phyloP scores from a whole-genome alignment of 2,329 filamentous ascomycete genomes.

The Fonsecaea nubica region DNA sequence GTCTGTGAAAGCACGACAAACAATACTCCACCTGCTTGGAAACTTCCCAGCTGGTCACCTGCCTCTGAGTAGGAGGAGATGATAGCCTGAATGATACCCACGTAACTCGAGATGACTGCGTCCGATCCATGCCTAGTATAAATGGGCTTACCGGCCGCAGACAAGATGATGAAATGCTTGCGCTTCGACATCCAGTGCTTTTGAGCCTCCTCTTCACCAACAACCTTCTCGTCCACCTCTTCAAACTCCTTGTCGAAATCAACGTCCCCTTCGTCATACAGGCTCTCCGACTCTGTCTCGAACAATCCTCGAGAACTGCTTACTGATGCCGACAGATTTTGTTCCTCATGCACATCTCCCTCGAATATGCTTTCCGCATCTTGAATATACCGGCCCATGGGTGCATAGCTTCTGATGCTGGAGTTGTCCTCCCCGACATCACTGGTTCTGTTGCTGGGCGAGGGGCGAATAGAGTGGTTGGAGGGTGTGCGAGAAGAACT shows the following conservation, averaged over 20 bases:
- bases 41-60: slow-evolving; percentile 77
- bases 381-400: slow-evolving; percentile 64
- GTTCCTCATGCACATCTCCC: slow-evolving; percentile 61
- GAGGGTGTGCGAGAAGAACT: slow-evolving; percentile 49
- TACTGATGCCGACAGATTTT: slow-evolving; percentile 47
- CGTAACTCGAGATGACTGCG: slow-evolving; percentile 86
- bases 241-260: slow-evolving; percentile 82
- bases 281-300: slow-evolving; percentile 28
- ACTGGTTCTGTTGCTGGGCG: slow-evolving; percentile 55
- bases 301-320: slow-evolving; percentile 46
- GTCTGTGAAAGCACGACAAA: slow-evolving; percentile 88
- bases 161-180: slow-evolving; percentile 97
- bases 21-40: slow-evolving; percentile 82
- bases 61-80: slow-evolving; percentile 93
- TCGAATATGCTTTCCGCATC: slow-evolving; percentile 84
- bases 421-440: slow-evolving; percentile 57
- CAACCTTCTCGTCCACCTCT: slow-evolving; percentile 48
- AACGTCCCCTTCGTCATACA: slow-evolving; percentile 60
- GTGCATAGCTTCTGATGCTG: slow-evolving; percentile 59
- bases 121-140: slow-evolving; percentile 95
- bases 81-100: slow-evolving; percentile 94
- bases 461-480: slow-evolving; percentile 45
- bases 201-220: slow-evolving; percentile 73
- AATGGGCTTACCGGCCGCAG: slow-evolving; percentile 94
- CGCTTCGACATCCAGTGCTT: slow-evolving; percentile 85